A percentile compares a stretch with the other conserved stretches of the same genome.
These are phyloP conservation scores for Komagataella mondaviorum DNA, from an alignment of 805 yeast genomes.

Conservation along the genomic window DNA sequence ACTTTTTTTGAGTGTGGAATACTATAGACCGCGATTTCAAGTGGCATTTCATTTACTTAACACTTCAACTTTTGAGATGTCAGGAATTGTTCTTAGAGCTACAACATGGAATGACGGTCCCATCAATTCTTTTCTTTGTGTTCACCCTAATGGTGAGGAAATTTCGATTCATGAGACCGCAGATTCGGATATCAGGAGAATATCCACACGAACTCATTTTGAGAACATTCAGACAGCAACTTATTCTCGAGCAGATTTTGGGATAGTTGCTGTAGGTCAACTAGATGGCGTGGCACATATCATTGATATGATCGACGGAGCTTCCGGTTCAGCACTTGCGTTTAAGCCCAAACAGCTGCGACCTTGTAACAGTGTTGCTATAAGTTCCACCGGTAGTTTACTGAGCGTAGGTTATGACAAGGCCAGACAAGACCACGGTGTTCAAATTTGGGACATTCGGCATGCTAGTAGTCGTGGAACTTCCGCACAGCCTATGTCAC, in stretches of 20 bases:
- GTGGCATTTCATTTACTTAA: too few relatives aligned
- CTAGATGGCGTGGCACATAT: conserved; percentile 52
- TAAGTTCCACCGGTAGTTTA: conserved; percentile 41
- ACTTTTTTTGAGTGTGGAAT: too few relatives aligned
- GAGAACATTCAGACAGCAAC: conserved; percentile 55
- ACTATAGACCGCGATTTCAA: background rate
- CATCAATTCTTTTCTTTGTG: conserved; percentile 24
- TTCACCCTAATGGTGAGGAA: conserved; percentile 73
- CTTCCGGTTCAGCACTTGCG: conserved; percentile 16
- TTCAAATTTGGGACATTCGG: conserved; percentile 70
- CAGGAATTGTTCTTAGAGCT: background rate
- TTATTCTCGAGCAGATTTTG: conserved; percentile 40
- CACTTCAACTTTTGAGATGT: background rate
- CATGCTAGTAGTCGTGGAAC: conserved; percentile 35
- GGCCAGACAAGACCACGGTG: conserved; percentile 59
- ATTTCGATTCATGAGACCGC: conserved; percentile 51
- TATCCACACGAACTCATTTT: conserved; percentile 16
- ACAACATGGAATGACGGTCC: background rate
- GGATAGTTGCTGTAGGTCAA: conserved; percentile 64
- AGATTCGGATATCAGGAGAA: background rate
- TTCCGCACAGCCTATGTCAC: conserved; percentile 37
- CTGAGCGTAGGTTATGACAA: conserved; percentile 74
- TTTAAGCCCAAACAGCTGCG: conserved; percentile 53
- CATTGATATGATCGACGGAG: conserved; percentile 37
- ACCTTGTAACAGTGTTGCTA: conserved; percentile 64